Evolutionary conservation across 495 filamentous ascomycete species (phyloP).

Genomic region (Aspergillus diversus): DNA sequence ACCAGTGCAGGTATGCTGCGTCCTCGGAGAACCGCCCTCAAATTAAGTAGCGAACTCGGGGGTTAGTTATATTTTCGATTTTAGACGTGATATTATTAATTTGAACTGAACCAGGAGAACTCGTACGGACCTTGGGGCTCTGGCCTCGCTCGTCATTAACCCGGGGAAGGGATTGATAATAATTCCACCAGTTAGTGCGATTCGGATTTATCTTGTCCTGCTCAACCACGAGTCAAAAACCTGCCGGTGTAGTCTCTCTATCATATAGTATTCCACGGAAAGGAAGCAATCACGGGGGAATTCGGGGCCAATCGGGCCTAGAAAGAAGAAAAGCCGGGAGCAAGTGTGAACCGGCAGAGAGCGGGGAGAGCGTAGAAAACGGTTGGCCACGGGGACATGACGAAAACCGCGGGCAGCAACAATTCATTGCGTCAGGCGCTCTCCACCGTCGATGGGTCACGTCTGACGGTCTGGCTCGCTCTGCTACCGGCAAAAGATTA

Average conservation of each 20-base stretch:
- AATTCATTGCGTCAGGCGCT: slow-evolving; percentile 19
- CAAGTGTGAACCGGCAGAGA: slow-evolving; percentile 12
- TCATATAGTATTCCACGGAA: background rate
- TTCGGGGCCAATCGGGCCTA: slow-evolving; percentile 13
- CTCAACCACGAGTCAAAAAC: background rate
- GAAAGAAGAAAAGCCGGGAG: slow-evolving; percentile 25
- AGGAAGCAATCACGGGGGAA: slow-evolving; percentile 13
- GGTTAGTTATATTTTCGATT: background rate
- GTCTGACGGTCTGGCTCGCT: slow-evolving; percentile 19
- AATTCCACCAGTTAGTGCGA: slow-evolving; percentile 2
- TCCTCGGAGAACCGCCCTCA: too few species aligned
- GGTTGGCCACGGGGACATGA: slow-evolving; percentile 17
- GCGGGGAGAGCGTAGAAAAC: slow-evolving; percentile 17
- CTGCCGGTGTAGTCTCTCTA: background rate
- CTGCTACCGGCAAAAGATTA: slow-evolving; percentile 22
- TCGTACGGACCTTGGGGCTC: background rate
- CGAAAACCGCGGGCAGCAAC: slow-evolving; percentile 17
- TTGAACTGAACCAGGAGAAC: background rate
- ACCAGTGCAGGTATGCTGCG: background rate
- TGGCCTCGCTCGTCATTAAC: background rate
- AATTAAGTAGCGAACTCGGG: background rate
- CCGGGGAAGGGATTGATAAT: background rate
- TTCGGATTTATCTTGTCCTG: too few species aligned
- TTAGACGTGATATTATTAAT: background rate
- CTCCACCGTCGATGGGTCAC: slow-evolving; percentile 11